These are phyloP conservation scores for Fonsecaea multimorphosa DNA, from an alignment of 2,329 filamentous ascomycete species.

Conservation along the genomic window DNA sequence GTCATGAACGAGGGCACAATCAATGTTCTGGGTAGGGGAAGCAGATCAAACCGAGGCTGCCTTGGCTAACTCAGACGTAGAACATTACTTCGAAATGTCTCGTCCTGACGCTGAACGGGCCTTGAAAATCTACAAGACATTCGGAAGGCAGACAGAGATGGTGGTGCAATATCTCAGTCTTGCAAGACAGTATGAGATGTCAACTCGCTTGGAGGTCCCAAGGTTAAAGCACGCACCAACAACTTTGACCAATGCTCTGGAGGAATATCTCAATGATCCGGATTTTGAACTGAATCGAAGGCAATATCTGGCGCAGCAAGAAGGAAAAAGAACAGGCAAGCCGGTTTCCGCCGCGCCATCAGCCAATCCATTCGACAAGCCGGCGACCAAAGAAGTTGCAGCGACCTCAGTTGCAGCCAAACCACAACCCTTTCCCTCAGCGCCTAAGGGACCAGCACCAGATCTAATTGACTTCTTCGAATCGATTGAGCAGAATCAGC, in stretches of 20 bases:
- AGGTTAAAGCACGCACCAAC: slow-evolving; percentile 97
- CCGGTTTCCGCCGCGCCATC: slow-evolving; percentile 39
- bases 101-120: slow-evolving; percentile 90
- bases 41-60: slow-evolving; percentile 26
- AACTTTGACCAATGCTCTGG: slow-evolving; percentile 83
- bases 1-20: slow-evolving; percentile 97
- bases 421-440: slow-evolving; percentile 42
- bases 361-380: slow-evolving; percentile 42
- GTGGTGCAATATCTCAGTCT: slow-evolving; percentile 89
- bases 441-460: slow-evolving; percentile 54
- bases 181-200: slow-evolving; percentile 87
- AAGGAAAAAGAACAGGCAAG: slow-evolving; percentile 60
- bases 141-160: slow-evolving; percentile 88
- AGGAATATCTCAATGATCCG: slow-evolving; percentile 91
- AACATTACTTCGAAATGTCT: slow-evolving; percentile 98
- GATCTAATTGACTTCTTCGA: slow-evolving; percentile 95
- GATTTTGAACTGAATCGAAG: slow-evolving; percentile 93
- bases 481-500: slow-evolving; percentile 88
- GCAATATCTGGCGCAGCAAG: slow-evolving; percentile 88
- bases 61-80: slow-evolving; percentile 53
- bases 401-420: slow-evolving; percentile 37
- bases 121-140: slow-evolving; percentile 88
- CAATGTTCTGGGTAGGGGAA: slow-evolving; percentile 80
- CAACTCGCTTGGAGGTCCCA: slow-evolving; percentile 90
- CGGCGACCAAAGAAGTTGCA: slow-evolving; percentile 40